Evolutionary conservation across 1,284 basidiomycete species (phyloP).

Genomic region (Xerocomus amazonicus): DNA sequence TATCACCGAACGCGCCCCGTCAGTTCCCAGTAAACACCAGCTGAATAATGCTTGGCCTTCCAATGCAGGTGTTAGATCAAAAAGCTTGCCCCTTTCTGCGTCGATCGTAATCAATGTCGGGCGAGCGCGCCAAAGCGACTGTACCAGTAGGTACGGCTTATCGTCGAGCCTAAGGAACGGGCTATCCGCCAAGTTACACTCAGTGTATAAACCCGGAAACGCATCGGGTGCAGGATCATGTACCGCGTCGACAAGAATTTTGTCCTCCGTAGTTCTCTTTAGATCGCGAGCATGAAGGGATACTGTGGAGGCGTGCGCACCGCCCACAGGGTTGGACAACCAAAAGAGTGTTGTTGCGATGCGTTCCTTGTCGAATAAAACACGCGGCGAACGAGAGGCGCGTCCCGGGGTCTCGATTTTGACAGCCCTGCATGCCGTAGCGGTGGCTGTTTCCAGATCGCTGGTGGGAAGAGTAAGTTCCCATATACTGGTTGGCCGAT

Average conservation of each 20-base stretch:
- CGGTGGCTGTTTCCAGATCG: not conserved
- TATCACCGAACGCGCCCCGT: constrained; percentile 43
- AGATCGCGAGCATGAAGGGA: constrained; percentile 46
- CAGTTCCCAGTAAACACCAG: constrained; percentile 53
- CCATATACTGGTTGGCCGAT: constrained; percentile 60
- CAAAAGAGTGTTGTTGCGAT: constrained; percentile 42
- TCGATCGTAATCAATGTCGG: constrained; percentile 44
- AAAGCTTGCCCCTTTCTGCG: constrained; percentile 35
- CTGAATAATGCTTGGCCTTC: constrained; percentile 36
- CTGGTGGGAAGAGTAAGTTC: constrained; percentile 33
- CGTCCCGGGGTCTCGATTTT: constrained; percentile 42
- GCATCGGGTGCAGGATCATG: constrained; percentile 35
- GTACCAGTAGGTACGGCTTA: constrained; percentile 38
- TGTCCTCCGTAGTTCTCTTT: constrained; percentile 7
- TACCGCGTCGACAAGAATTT: constrained; percentile 35
- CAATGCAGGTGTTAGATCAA: constrained; percentile 37
- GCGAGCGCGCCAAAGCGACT: constrained; percentile 53
- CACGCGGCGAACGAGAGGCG: constrained; percentile 57
- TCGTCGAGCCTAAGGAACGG: constrained; percentile 40
- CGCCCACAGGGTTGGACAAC: constrained; percentile 53
- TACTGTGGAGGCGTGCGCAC: constrained; percentile 58
- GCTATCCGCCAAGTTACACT: constrained; percentile 42
- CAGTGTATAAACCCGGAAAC: constrained; percentile 66
- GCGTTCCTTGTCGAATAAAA: constrained; percentile 32
- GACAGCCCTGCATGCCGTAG: constrained; percentile 19